These are phyloP conservation scores for Cercophora sp. DNA, from an alignment of 495 filamentous ascomycete species.

Conservation along the genomic window DNA sequence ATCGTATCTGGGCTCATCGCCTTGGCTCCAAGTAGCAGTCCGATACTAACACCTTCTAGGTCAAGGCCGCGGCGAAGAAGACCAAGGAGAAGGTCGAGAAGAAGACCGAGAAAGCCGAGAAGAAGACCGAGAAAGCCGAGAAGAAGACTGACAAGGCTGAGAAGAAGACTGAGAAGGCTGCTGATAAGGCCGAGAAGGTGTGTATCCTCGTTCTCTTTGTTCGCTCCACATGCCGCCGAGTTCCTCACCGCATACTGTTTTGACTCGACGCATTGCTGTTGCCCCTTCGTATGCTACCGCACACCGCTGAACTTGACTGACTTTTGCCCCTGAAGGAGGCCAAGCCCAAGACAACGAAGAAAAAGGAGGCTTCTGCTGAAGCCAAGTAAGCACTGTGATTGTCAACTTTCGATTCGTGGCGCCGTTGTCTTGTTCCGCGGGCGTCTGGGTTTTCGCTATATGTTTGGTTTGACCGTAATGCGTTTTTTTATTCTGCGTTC, in stretches of 20 bases:
- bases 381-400: constrained; percentile 11
- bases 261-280: no score
- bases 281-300: no score
- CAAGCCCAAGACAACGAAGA: constrained; percentile 42
- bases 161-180: constrained; percentile 34
- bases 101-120: constrained; percentile 21
- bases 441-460: background rate
- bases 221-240: background rate
- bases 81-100: constrained; percentile 27
- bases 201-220: background rate
- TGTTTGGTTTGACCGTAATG: background rate
- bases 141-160: constrained; percentile 22
- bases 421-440: background rate
- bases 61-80: constrained; percentile 48
- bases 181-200: constrained; percentile 23
- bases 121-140: constrained; percentile 36
- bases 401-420: background rate
- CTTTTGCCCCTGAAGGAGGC: constrained; percentile 18
- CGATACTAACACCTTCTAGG: constrained; percentile 36
- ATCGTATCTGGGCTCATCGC: no score
- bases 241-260: no score
- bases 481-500: constrained; percentile 9
- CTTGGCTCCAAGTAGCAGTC: background rate
- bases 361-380: constrained; percentile 30
- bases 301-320: no score